Percentiles rank a stretch among this genome's conserved stretches.
Evolutionary conservation across 805 yeast species (phyloP).

Genomic region (Saccharomyces cerevisiae): DNA sequence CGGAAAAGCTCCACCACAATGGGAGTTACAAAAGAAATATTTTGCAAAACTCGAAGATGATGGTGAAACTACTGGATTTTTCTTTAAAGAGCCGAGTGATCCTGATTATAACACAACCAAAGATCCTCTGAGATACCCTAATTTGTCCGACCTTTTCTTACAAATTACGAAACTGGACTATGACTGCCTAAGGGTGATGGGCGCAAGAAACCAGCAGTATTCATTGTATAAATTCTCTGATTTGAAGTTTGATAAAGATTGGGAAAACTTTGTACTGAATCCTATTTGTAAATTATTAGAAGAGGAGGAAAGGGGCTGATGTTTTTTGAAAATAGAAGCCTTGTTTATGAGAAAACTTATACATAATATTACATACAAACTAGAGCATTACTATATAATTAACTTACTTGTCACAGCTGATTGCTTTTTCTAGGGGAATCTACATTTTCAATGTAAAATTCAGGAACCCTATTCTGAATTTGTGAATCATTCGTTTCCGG

Average conservation of each 20-base stretch:
- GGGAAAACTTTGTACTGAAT: constrained; percentile 36
- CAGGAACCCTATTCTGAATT: constrained; percentile 7
- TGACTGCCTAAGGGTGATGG: constrained; percentile 33
- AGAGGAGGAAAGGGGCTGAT: neutral
- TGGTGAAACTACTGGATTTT: constrained; percentile 60
- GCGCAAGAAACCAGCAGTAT: constrained; percentile 39
- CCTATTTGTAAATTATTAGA: constrained; percentile 5
- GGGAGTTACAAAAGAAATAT: neutral
- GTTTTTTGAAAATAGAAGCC: neutral
- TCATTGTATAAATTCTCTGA: constrained; percentile 55
- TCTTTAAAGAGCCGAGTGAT: constrained; percentile 62
- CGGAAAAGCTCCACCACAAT: constrained; percentile 12
- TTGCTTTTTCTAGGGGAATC: neutral
- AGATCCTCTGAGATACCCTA: constrained; percentile 32
- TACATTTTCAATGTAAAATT: constrained; percentile 7
- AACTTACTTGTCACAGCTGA: neutral
- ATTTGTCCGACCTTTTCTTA: constrained; percentile 43
- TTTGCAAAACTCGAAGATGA: constrained; percentile 18
- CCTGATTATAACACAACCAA: constrained; percentile 47
- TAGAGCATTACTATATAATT: neutral
- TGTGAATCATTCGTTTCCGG: constrained; percentile 21
- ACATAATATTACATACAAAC: neutral
- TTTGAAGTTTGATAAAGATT: constrained; percentile 42
- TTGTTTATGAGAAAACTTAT: neutral
- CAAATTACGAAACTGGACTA: constrained; percentile 35